phyloP scores from a whole-genome alignment of 306 rosid species.

The Pyrus pyrifolia region DNA sequence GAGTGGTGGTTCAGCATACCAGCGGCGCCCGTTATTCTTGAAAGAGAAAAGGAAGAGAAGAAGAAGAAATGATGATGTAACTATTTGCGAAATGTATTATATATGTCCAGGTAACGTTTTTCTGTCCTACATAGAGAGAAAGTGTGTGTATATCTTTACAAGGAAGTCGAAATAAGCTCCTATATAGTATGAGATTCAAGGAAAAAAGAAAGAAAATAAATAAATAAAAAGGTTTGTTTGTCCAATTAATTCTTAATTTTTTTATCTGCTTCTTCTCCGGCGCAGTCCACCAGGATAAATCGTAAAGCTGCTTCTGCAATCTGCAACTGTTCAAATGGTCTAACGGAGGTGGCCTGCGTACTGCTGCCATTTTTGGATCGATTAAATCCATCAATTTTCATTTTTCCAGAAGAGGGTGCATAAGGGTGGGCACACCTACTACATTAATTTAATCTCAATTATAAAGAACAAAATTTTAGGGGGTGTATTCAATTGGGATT shows the following conservation, averaged over 20 bases:
- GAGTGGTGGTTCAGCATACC: constrained; percentile 99
- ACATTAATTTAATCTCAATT: too few species aligned
- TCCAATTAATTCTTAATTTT: neutral
- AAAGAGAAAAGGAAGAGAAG: constrained; percentile 74
- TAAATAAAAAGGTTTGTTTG: neutral
- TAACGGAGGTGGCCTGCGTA: neutral
- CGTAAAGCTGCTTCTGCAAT: neutral
- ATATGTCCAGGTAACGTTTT: constrained; percentile 7
- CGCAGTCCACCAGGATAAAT: neutral
- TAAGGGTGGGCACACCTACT: too few species aligned
- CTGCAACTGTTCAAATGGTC: neutral
- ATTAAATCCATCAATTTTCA: neutral
- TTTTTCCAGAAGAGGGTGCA: too few species aligned
- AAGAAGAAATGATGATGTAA: constrained; percentile 56
- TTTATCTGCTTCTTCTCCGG: neutral
- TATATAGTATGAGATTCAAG: neutral
- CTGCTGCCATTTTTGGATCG: neutral
- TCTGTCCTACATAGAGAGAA: neutral
- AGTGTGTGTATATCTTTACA: constrained; percentile 22
- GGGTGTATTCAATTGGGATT: too few species aligned
- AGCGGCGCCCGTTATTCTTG: constrained; percentile 91
- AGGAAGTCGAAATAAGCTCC: constrained; percentile 12
- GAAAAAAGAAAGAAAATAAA: neutral
- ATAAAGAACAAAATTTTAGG: too few species aligned
- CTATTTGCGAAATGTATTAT: constrained; percentile 1